Evolutionary conservation across 2,329 filamentous ascomycete genomes (phyloP), one percentile per base, ranked within the genome.

Genomic region (Aspergillus bombycis): DNA sequence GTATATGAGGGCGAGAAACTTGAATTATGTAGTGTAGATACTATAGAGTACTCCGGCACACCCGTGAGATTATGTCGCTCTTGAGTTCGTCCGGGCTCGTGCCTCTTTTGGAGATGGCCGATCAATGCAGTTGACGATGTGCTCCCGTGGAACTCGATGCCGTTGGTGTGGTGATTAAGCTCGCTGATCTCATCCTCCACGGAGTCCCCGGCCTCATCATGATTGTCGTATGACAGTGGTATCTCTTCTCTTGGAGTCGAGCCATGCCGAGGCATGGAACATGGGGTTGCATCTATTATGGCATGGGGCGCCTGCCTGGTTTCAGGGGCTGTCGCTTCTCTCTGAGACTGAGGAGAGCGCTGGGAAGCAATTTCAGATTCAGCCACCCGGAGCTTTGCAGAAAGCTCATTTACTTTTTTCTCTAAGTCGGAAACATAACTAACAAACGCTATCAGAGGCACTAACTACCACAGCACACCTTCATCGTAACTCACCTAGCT

Each of bases 141-240:
- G 62, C 78, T 81, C 4, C 82, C 82, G 62, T 84, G 81, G 43
- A 82, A 84, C 64, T 84, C 82, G 36, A 82, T 77, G 59, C 77
- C 79, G 32, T 77, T 78, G 0, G 81, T 84, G 52, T 82, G 80
- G 12, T 74, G 74, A 62, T 83, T 83, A 43, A 82, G 72, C 32
- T 81, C 80, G 4, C 75, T 78, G 46, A 83, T 75, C 58, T 82
- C 80, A 26, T 80, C 75, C 56, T 66, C 75, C 23, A 63, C 62
- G 26, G 69, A 70, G 10, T 75, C 75, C 1, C 68, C 63, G 0
- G 70, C 68, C n/a, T 70, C 69, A 4, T 72, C 69, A 3, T 70
- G 56, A 61, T 65, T 32, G 0, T 72, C 70, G 12, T 61, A 66
- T 16, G 65, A n/a, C 21, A 62, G 11, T 12, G 60, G 69, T 34